Conservation (phyloP, 768 basidiomycete species). For the Erythrobasidium yunnanense region DNA sequence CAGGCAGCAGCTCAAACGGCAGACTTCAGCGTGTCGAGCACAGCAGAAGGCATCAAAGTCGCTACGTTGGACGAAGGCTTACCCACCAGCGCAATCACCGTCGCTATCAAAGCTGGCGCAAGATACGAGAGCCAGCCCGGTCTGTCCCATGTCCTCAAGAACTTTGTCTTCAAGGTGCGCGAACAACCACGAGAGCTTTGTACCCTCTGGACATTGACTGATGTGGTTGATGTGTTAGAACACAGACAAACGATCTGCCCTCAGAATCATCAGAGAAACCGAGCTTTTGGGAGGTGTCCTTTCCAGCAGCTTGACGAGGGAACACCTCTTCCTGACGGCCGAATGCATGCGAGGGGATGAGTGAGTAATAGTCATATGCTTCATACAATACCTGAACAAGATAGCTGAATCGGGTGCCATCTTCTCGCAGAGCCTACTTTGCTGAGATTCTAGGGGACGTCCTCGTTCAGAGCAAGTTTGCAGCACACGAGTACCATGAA, state of each 20-base stretch:
- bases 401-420: neutral
- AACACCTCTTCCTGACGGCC: constrained; percentile 83
- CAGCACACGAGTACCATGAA: constrained; percentile 46
- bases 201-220: neutral
- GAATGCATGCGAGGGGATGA: constrained; percentile 93
- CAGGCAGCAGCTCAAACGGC: too few species aligned
- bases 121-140: constrained; percentile 80
- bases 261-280: constrained; percentile 80
- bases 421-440: constrained; percentile 61
- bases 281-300: constrained; percentile 89
- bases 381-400: neutral
- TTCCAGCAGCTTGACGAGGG: constrained; percentile 69
- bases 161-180: constrained; percentile 97
- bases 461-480: constrained; percentile 64
- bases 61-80: constrained; percentile 68
- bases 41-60: constrained; percentile 70
- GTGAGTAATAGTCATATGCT: constrained; percentile 59
- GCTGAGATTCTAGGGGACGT: constrained; percentile 76
- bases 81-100: constrained; percentile 72
- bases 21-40: constrained; percentile 24
- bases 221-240: constrained; percentile 49
- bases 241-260: constrained; percentile 69
- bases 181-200: too few species aligned
- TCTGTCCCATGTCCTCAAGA: constrained; percentile 86
- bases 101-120: constrained; percentile 84